Percentiles rank a stretch among this genome's conserved stretches.
phyloP scores from a whole-genome alignment of 2,329 filamentous ascomycete genomes.

The Drechslerella coelobrocha region DNA sequence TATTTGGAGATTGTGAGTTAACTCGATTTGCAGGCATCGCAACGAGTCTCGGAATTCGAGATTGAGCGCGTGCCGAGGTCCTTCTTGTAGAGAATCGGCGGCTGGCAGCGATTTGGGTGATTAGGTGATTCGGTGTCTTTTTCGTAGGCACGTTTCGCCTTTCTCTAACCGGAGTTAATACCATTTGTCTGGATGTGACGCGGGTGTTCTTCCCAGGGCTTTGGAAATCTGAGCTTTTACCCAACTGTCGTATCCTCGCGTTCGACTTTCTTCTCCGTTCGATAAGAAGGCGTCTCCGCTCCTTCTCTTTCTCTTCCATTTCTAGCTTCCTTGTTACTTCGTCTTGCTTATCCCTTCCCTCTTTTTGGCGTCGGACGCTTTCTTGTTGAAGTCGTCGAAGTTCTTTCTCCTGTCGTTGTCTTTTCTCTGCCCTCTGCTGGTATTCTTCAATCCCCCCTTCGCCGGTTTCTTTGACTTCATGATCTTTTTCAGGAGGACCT shows the following conservation, averaged over 20 bases:
- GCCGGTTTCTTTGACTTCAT: neutral
- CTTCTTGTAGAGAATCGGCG: neutral
- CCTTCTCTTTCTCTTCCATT: neutral
- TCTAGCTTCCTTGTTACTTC: neutral
- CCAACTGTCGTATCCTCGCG: neutral
- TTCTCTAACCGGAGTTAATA: no score
- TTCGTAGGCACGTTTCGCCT: neutral
- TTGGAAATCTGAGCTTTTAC: neutral
- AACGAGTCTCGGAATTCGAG: neutral
- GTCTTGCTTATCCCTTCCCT: conserved; percentile 15
- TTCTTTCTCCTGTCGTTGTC: conserved; percentile 11
- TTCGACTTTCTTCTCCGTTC: conserved; percentile 8
- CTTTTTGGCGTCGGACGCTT: conserved; percentile 10
- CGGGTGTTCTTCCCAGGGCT: neutral
- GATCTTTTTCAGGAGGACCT: neutral
- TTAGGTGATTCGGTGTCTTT: neutral
- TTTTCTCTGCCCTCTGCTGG: conserved; percentile 19
- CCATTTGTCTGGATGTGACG: no score
- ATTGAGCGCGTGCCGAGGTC: neutral
- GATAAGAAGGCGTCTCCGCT: conserved; percentile 10
- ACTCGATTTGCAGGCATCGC: no score
- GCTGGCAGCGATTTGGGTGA: neutral
- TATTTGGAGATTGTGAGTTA: neutral
- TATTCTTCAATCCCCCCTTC: conserved; percentile 11
- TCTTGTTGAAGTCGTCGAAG: conserved; percentile 15